Evolutionary conservation across 495 filamentous ascomycete genomes (phyloP).

Genomic region (Mytilinidion resinicola): DNA sequence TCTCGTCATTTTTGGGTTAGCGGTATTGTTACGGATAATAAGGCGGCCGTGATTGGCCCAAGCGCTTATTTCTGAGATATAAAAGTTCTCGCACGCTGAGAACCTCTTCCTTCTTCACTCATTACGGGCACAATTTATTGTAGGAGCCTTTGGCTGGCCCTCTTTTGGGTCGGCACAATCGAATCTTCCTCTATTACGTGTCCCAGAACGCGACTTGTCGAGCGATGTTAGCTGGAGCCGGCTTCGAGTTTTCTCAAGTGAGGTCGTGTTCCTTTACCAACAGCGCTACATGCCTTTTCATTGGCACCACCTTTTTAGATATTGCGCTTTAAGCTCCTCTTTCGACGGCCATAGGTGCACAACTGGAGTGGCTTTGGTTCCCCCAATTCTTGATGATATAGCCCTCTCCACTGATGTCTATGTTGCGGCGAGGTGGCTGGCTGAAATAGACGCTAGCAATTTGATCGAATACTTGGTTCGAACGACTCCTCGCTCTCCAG

Average conservation of each 20-base stretch:
- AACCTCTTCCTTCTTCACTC: constrained; percentile 40
- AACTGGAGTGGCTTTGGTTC: too few relatives aligned
- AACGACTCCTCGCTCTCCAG: too few relatives aligned
- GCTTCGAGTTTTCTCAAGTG: constrained; percentile 33
- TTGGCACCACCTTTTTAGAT: not conserved
- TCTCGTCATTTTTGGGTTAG: constrained; percentile 5
- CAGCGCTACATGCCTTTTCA: constrained; percentile 48
- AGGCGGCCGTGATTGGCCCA: constrained; percentile 23
- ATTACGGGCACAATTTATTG: constrained; percentile 77
- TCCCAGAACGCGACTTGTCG: constrained; percentile 47
- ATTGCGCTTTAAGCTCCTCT: too few relatives aligned
- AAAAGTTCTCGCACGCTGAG: constrained; percentile 24
- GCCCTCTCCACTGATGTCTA: too few relatives aligned
- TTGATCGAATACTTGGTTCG: too few relatives aligned
- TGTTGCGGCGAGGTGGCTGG: too few relatives aligned
- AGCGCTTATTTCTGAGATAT: constrained; percentile 18
- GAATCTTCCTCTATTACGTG: constrained; percentile 59
- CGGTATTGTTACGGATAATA: constrained; percentile 18
- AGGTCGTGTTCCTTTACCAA: constrained; percentile 56
- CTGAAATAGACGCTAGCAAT: too few relatives aligned
- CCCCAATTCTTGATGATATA: too few relatives aligned
- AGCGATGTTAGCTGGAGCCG: constrained; percentile 61
- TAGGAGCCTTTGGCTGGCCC: constrained; percentile 57
- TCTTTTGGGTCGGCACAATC: constrained; percentile 30
- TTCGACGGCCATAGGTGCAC: too few relatives aligned